Conservation (phyloP, 2,329 filamentous ascomycete species). For the Aspergillus uvarum region DNA sequence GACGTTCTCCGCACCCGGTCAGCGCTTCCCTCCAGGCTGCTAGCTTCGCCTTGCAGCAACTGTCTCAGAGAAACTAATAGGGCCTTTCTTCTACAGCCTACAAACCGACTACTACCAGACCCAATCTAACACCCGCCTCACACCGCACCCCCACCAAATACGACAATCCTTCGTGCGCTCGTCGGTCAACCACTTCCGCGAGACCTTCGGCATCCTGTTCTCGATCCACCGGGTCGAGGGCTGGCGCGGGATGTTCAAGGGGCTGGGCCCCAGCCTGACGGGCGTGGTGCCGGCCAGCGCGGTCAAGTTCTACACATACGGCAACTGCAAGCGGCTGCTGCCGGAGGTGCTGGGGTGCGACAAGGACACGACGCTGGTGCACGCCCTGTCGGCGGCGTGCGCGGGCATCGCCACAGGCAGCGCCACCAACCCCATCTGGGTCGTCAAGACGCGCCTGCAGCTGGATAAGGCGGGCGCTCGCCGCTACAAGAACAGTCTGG, state of each 20-base stretch:
- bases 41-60: background rate
- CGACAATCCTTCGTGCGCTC: conserved; percentile 55
- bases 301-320: conserved; percentile 42
- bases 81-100: conserved; percentile 43
- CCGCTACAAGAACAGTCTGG: conserved; percentile 63
- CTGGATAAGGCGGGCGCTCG: conserved; percentile 39
- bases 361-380: conserved; percentile 33
- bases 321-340: conserved; percentile 39
- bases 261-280: conserved; percentile 39
- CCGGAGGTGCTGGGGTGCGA: conserved; percentile 28
- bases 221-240: conserved; percentile 40
- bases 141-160: conserved; percentile 56
- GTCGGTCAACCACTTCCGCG: conserved; percentile 54
- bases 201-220: conserved; percentile 36
- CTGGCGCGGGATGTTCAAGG: conserved; percentile 39
- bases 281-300: conserved; percentile 42
- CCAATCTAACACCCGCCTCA: conserved; percentile 53
- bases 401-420: conserved; percentile 39
- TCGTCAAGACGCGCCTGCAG: conserved; percentile 70
- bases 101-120: conserved; percentile 93
- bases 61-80: background rate
- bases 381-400: conserved; percentile 36
- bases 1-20: conserved; percentile 94
- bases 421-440: conserved; percentile 41
- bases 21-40: background rate